Evolutionary conservation across 2,329 filamentous ascomycete species (phyloP).

Genomic region (Leptographium wingfieldii): DNA sequence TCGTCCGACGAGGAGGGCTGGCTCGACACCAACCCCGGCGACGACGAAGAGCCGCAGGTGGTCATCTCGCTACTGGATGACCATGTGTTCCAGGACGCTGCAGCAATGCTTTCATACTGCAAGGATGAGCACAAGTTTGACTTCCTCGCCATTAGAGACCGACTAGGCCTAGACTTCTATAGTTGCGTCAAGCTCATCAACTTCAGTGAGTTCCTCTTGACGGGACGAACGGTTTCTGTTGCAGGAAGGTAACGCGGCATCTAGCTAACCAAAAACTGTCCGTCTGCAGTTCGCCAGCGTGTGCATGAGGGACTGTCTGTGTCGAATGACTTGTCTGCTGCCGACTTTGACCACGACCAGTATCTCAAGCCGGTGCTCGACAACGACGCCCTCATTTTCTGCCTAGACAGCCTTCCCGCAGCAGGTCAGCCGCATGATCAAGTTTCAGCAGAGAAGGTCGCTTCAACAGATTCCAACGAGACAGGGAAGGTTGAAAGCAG

Average conservation of each 20-base stretch:
- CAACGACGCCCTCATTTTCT: slow-evolving; percentile 81
- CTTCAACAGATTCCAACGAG: background rate
- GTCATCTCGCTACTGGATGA: slow-evolving; percentile 59
- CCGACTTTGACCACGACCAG: slow-evolving; percentile 61
- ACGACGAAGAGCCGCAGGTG: slow-evolving; percentile 46
- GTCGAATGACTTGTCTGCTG: slow-evolving; percentile 45
- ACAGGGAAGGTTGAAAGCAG: background rate
- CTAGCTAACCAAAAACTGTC: background rate
- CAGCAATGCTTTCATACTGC: slow-evolving; percentile 56
- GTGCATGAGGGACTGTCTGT: slow-evolving; percentile 31
- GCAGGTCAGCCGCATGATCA: slow-evolving; percentile 21
- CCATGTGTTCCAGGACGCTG: slow-evolving; percentile 49
- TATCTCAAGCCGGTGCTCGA: slow-evolving; percentile 76
- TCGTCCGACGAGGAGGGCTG: slow-evolving; percentile 24
- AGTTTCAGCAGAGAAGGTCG: slow-evolving; percentile 13
- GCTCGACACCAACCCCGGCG: slow-evolving; percentile 29
- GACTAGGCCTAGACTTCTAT: slow-evolving; percentile 55
- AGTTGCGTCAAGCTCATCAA: slow-evolving; percentile 65
- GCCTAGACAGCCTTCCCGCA: slow-evolving; percentile 61
- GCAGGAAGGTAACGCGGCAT: background rate
- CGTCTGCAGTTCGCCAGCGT: slow-evolving; percentile 30
- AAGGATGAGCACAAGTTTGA: slow-evolving; percentile 55
- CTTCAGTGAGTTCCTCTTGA: slow-evolving; percentile 30
- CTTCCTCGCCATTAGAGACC: slow-evolving; percentile 45
- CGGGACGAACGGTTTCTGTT: background rate